Percentiles rank a stretch among this genome's conserved stretches.
These are phyloP conservation scores for Colletotrichum siamense DNA, from an alignment of 2,329 filamentous ascomycete genomes.

Conservation along the genomic window DNA sequence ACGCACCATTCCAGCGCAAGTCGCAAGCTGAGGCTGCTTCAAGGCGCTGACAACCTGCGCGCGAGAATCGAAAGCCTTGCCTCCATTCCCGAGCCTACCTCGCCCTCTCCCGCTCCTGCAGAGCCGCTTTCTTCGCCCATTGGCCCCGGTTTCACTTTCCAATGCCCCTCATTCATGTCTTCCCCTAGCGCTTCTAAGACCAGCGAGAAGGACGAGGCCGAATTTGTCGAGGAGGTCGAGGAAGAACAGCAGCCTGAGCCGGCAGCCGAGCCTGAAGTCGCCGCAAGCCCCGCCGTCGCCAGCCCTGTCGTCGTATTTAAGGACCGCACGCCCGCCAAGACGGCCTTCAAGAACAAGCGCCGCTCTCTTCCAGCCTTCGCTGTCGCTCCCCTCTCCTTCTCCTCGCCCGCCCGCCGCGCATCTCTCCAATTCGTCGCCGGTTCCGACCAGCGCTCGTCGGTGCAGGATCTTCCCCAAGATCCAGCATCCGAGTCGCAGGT, in stretches of 20 bases:
- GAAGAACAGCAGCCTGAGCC: neutral
- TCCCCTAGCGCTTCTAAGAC: neutral
- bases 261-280: neutral
- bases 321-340: neutral
- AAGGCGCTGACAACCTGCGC: neutral
- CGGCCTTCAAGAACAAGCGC: slow-evolving; percentile 7
- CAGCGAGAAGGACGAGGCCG: neutral
- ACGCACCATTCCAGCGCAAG: slow-evolving; percentile 11
- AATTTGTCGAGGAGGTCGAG: neutral
- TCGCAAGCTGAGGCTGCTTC: neutral
- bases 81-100: neutral
- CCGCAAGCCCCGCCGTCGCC: neutral
- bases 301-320: slow-evolving; percentile 13
- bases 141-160: slow-evolving; percentile 6
- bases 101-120: neutral
- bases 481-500: slow-evolving; percentile 11
- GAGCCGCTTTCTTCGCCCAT: slow-evolving; percentile 3
- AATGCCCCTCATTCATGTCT: slow-evolving; percentile 3
- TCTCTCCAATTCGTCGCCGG: neutral
- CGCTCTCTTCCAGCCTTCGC: neutral
- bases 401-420: slow-evolving; percentile 1
- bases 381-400: neutral
- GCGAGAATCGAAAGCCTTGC: neutral
- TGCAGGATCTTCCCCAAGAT: slow-evolving; percentile 10
- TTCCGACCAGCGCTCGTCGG: neutral